Evolutionary conservation across 495 filamentous ascomycete species (phyloP).

Genomic region (Aspergillus mulundensis): DNA sequence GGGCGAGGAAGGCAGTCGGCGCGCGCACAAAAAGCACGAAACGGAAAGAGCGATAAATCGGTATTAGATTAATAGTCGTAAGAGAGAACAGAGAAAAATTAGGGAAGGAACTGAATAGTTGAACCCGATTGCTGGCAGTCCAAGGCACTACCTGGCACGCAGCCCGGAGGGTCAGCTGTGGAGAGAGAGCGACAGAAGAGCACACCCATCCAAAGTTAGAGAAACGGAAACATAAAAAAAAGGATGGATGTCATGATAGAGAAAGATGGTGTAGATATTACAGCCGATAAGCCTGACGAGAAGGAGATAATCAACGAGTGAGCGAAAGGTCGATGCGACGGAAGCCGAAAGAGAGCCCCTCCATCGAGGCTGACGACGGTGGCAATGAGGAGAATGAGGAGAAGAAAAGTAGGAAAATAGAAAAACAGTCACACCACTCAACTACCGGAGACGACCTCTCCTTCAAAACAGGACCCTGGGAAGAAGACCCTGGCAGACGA

Average conservation of each 20-base stretch:
- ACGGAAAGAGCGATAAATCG: not conserved
- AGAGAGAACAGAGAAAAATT: not conserved
- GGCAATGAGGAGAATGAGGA: conserved; percentile 14
- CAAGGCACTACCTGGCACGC: not conserved
- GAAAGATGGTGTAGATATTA: conserved; percentile 9
- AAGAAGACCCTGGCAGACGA: not conserved
- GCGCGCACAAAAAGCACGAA: conserved; percentile 7
- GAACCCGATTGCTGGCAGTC: not conserved
- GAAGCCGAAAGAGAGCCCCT: conserved; percentile 20
- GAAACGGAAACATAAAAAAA: conserved; percentile 6
- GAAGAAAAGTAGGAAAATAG: not conserved
- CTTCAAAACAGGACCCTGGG: not conserved
- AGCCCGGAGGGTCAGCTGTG: conserved; percentile 3
- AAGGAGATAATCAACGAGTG: conserved; percentile 13
- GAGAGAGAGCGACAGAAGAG: conserved; percentile 12
- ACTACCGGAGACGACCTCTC: not conserved
- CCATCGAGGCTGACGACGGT: conserved; percentile 17
- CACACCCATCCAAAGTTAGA: conserved; percentile 11
- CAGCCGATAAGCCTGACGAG: not conserved
- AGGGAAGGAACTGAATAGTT: conserved; percentile 7
- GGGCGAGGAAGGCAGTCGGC: conserved; percentile 15
- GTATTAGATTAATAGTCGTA: conserved; percentile 5
- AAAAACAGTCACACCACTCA: not conserved
- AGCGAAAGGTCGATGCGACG: conserved; percentile 14
- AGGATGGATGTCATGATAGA: conserved; percentile 18